phyloP scores from a whole-genome alignment of 768 basidiomycete species.

The Amanita muscaria region DNA sequence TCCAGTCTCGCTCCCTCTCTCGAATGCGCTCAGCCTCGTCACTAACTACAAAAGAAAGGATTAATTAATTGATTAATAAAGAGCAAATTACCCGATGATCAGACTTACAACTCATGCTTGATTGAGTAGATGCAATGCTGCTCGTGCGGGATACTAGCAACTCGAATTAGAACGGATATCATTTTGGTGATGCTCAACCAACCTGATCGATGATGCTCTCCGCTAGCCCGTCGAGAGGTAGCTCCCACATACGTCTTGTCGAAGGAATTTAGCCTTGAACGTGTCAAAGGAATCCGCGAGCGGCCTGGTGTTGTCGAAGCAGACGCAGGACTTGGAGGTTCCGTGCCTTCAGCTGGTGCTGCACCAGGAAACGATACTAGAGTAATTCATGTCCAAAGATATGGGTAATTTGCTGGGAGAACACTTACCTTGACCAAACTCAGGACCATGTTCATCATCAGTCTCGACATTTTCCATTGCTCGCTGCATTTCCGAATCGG shows the following conservation, averaged over 20 bases:
- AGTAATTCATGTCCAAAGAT: background rate
- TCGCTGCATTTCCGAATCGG: constrained; percentile 66
- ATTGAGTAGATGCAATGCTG: constrained; percentile 7
- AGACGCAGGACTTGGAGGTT: constrained; percentile 1
- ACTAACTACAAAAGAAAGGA: constrained; percentile 4
- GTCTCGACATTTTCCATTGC: constrained; percentile 49
- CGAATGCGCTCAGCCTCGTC: constrained; percentile 19
- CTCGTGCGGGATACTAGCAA: constrained; percentile 13
- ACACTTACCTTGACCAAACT: constrained; percentile 1
- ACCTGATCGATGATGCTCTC: constrained; percentile 6
- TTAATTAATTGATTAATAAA: too few species aligned
- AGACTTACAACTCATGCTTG: constrained; percentile 9
- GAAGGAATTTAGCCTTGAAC: constrained; percentile 4
- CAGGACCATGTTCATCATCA: constrained; percentile 24
- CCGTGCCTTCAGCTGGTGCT: background rate
- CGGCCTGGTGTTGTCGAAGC: constrained; percentile 5
- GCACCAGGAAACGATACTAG: constrained; percentile 15
- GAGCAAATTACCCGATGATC: background rate
- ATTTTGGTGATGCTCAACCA: background rate
- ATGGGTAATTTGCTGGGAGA: too few species aligned
- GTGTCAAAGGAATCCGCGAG: constrained; percentile 7
- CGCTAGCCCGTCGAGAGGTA: background rate
- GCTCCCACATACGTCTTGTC: constrained; percentile 3
- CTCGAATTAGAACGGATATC: background rate
- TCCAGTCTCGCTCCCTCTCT: constrained; percentile 45